Evolutionary conservation across 1,284 basidiomycete genomes (phyloP), one percentile per base, ranked within the genome.

Genomic region (Puccinia polysora): DNA sequence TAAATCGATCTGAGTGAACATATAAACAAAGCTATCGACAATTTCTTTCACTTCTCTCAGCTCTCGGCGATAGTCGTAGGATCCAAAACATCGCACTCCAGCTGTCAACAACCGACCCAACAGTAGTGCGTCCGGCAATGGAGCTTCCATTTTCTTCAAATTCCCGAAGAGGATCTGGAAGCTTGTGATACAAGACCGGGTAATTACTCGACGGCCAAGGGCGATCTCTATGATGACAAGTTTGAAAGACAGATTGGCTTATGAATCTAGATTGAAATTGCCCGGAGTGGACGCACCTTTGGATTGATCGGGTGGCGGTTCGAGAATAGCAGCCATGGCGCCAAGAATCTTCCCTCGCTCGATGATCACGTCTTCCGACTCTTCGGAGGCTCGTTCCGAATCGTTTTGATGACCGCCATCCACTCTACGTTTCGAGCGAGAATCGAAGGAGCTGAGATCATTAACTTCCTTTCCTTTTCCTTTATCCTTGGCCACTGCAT

Each of bases 41-140:
- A 88, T 87, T 77, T 96, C 92, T 73, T 87, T 90, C 73, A 89
- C 87, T 75, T 97, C 92, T 60, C 88, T 86, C 49, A 86, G 84
- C 75, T 94, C 89, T 38, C 81, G 77, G 36, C 81, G 78, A 7
- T 85, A 83, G 76, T 97, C 92, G 79, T 90, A 91, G 58, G 95
- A 83, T 14, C 88, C 85, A 83, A 97, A 88, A 81, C 90, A 91
- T 40, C 87, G 85, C 74, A 97, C 85, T 76, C 88, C 88, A 63
- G 88, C 87, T 76, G 90, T 87, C 80, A 98, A 97, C 75, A 98
- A 84, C 62, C 89, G 86, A 70, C 89, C 88, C 74, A 97, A 87
- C 32, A 91, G 82, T 38, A 88, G 87, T n/a, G 92, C 92, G 76
- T 97, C 91, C 1, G 91, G 89, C 67, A 86, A 81, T 0, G 87